A percentile compares a stretch with the other conserved stretches of the same genome.
Evolutionary conservation across 2,329 filamentous ascomycete species (phyloP).

Genomic region (Ophidiomyces ophidiicola): DNA sequence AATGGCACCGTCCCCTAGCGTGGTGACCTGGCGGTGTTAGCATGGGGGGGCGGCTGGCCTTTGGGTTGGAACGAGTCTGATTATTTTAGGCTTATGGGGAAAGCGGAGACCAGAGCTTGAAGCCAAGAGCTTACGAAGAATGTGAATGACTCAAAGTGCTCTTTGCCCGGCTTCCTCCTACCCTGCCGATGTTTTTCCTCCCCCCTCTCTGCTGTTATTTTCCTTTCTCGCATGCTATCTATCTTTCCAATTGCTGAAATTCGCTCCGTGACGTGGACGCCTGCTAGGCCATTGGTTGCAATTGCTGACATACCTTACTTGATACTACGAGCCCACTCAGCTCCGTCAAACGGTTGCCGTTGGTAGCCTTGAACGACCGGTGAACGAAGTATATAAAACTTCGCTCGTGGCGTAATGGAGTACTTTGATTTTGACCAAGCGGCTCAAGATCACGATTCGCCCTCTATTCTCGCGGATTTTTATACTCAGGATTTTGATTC

Average conservation of each 20-base stretch:
- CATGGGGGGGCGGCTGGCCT: too few relatives aligned
- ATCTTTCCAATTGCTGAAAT: neutral
- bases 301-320: conserved; percentile 6
- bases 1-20: too few relatives aligned
- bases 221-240: neutral
- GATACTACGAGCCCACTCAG: neutral
- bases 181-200: neutral
- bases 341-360: neutral
- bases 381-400: conserved; percentile 8
- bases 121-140: conserved; percentile 1
- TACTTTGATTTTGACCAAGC: conserved; percentile 39
- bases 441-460: conserved; percentile 29
- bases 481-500: conserved; percentile 15
- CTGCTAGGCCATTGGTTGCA: conserved; percentile 3
- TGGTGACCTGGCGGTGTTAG: too few relatives aligned
- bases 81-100: conserved; percentile 10
- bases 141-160: conserved; percentile 9
- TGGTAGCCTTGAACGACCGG: neutral
- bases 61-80: conserved; percentile 1
- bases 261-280: conserved; percentile 6
- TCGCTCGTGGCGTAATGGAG: conserved; percentile 26
- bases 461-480: conserved; percentile 28
- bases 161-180: neutral
- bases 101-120: conserved; percentile 4
- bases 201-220: conserved; percentile 1